These are phyloP conservation scores for Coniferiporia sulphurascens DNA, from an alignment of 1,284 basidiomycete genomes.

Conservation along the genomic window DNA sequence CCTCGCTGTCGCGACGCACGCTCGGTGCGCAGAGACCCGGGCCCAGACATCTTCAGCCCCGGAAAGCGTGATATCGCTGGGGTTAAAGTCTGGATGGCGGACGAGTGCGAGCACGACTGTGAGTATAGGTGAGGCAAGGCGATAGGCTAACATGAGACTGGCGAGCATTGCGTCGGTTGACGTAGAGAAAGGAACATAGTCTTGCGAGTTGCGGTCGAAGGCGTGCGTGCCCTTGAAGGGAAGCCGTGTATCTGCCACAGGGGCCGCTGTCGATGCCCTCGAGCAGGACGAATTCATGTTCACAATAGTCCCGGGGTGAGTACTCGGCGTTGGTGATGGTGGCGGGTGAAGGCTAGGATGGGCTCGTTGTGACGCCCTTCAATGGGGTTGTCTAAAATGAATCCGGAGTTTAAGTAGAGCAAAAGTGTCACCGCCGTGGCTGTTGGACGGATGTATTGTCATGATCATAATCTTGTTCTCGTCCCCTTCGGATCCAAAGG, in stretches of 20 bases:
- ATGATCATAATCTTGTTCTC: no score
- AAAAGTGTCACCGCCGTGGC: no score
- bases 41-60: constrained; percentile 15
- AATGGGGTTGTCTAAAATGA: no score
- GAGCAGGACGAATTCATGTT: not conserved
- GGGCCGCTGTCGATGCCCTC: not conserved
- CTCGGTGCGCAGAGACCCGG: constrained; percentile 11
- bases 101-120: constrained; percentile 17
- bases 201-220: constrained; percentile 15
- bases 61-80: constrained; percentile 15
- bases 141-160: constrained; percentile 19
- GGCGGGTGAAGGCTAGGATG: not conserved
- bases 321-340: not conserved
- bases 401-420: no score
- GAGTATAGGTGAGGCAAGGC: constrained; percentile 17
- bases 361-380: no score
- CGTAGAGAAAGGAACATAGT: constrained; percentile 17
- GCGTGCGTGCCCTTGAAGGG: constrained; percentile 16
- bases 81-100: constrained; percentile 16
- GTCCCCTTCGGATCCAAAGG: no score
- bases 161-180: constrained; percentile 18
- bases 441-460: no score
- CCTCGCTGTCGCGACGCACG: not conserved
- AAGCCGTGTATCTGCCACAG: constrained; percentile 10
- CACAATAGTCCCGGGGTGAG: not conserved